Conservation (phyloP, 2,329 filamentous ascomycete genomes). For the Atkinsonella texensis region DNA sequence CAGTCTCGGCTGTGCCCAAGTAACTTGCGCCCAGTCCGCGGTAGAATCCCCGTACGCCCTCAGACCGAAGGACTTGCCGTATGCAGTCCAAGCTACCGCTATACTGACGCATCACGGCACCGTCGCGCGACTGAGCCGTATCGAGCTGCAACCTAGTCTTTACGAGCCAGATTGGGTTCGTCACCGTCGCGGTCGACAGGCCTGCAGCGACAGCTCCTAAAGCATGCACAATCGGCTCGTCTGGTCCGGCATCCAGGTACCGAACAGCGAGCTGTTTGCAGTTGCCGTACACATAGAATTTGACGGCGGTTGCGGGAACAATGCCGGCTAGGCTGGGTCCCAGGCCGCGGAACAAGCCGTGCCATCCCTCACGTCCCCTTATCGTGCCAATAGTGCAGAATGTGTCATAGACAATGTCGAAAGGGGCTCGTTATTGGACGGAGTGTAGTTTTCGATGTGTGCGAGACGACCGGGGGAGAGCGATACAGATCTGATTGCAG, state of each 20-base stretch:
- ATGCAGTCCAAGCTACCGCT: constrained; percentile 58
- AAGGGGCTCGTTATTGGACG: neutral
- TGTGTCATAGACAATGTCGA: constrained; percentile 59
- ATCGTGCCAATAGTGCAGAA: constrained; percentile 69
- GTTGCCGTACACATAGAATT: constrained; percentile 62
- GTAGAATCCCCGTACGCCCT: constrained; percentile 54
- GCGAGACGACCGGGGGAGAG: neutral
- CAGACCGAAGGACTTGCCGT: constrained; percentile 49
- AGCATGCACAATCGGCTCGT: constrained; percentile 48
- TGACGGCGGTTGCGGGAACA: constrained; percentile 57
- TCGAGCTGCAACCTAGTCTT: constrained; percentile 62
- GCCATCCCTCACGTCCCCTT: constrained; percentile 56
- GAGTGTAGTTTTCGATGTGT: too few relatives aligned
- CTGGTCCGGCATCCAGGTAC: constrained; percentile 43
- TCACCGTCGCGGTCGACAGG: constrained; percentile 56
- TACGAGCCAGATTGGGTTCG: constrained; percentile 64
- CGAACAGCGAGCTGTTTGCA: constrained; percentile 53
- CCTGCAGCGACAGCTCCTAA: constrained; percentile 51
- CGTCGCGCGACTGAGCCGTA: constrained; percentile 37
- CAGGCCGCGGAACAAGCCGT: constrained; percentile 58
- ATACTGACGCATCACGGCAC: constrained; percentile 39
- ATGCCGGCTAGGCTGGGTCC: constrained; percentile 59
- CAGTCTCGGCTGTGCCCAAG: constrained; percentile 51
- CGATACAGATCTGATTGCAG: constrained; percentile 50
- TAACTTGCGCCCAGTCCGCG: constrained; percentile 57